These are phyloP conservation scores for Alternaria brassicae DNA, from an alignment of 2,329 filamentous ascomycete genomes.

Conservation along the genomic window DNA sequence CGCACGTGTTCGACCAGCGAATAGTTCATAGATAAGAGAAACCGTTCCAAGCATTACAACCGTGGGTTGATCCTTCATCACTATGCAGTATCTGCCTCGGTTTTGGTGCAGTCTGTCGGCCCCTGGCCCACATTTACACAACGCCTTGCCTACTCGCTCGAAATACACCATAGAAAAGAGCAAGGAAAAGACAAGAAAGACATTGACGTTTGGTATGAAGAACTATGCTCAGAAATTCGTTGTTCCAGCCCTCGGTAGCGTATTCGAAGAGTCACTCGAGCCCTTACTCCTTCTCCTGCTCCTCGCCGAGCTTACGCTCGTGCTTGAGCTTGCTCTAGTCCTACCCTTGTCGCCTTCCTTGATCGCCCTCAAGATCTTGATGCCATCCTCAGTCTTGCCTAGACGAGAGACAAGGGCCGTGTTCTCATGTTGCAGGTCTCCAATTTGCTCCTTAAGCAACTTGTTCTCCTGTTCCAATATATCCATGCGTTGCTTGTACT, in stretches of 20 bases:
- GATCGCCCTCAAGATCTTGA: conserved; percentile 42
- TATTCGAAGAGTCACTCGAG: conserved; percentile 14
- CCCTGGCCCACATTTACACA: neutral
- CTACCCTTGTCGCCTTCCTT: conserved; percentile 36
- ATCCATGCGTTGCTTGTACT: conserved; percentile 55
- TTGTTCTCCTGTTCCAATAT: conserved; percentile 58
- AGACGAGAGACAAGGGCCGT: conserved; percentile 57
- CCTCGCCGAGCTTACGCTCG: conserved; percentile 31
- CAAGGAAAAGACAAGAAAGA: neutral
- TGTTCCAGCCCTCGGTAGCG: conserved; percentile 22
- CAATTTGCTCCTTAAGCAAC: conserved; percentile 60
- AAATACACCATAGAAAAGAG: neutral
- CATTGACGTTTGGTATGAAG: neutral
- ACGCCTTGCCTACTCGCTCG: neutral
- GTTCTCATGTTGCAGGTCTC: conserved; percentile 65
- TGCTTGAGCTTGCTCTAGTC: conserved; percentile 35
- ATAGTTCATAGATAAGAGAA: neutral
- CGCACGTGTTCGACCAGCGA: neutral
- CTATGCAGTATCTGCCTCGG: neutral
- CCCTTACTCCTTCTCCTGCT: conserved; percentile 26
- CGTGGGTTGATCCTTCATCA: neutral
- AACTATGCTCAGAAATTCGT: conserved; percentile 1
- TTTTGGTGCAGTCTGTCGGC: neutral
- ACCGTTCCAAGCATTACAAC: neutral
- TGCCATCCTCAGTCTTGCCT: conserved; percentile 50